Evolutionary conservation across 306 rosid species (phyloP), one percentile per base, ranked within the genome.

Genomic region (Canavalia ensiformis): DNA sequence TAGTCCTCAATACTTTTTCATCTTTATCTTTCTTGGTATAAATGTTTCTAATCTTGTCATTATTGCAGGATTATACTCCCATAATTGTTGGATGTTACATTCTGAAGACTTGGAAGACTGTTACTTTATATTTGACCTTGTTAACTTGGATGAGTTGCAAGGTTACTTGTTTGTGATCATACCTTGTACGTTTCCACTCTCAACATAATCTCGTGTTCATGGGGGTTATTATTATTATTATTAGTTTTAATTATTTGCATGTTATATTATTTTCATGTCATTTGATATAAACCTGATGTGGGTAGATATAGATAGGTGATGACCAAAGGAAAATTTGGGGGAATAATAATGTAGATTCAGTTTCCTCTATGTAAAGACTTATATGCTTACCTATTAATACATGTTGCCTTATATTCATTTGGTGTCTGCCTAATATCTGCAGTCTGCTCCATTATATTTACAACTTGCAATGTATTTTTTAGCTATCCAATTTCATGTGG

Each of bases 141-240:
- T 74, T 73, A 79, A 71, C 55, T 78, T 84, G 86, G 78, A 84
- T 56, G 81, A 37, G 78, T 55, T 74, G 79, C 86, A 29, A 47
- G 82, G 9, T 39, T 73, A 56, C 72, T 63, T 87, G 68, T 57
- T 75, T 42, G 39, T 44, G 58, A 57, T 75, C 78, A 81, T 63
- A 74, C 51, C 68, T 69, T 78, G 90, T 84, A 84, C 13, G 84
- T 84, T 54, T 81, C 64, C 59, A 8, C 79, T 78, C 66, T 45
- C 82, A 47, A 70, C 39, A n/a, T 77, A 46, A 55, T 80, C 31
- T 81, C 55, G 49, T 68, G 63, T 81, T 80, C 68, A 54, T 29
- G 37, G 54, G 55, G 72, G 46, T 70, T 63, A 49, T 37, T 18
- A 44, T 55, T 4, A 69, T 18, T 18, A 18, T 18, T 18, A 8